These are phyloP conservation scores for Solanum hybrid DNA, from an alignment of 305 asterid species.

Conservation along the genomic window DNA sequence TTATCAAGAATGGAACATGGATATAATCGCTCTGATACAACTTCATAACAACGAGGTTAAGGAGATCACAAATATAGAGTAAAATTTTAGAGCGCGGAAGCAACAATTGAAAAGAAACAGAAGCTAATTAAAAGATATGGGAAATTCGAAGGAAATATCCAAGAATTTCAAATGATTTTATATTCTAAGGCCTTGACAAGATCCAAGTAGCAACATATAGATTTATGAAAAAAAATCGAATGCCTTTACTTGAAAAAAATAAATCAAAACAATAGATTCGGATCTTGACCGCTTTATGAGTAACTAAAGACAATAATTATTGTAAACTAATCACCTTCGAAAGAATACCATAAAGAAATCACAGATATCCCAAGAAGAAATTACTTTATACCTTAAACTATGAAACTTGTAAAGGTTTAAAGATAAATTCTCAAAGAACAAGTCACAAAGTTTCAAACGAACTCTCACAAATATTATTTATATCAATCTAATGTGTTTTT, in stretches of 20 bases:
- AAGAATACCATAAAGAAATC: too few species aligned
- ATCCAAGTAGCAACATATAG: background rate
- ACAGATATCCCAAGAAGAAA: too few species aligned
- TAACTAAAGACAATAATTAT: too few species aligned
- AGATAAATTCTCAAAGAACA: too few species aligned
- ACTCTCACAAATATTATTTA: too few species aligned
- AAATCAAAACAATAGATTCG: background rate
- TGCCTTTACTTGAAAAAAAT: background rate
- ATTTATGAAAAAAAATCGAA: background rate
- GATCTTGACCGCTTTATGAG: background rate
- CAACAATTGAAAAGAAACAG: background rate
- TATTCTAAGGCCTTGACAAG: background rate
- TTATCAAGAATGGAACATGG: background rate
- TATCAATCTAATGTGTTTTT: too few species aligned
- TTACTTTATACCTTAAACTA: too few species aligned
- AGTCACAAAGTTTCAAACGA: too few species aligned
- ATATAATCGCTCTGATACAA: background rate
- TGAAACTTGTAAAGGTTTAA: too few species aligned
- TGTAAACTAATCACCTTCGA: too few species aligned
- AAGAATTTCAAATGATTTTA: too few species aligned
- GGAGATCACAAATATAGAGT: background rate
- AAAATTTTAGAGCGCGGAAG: background rate
- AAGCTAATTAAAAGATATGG: background rate
- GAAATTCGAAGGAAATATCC: background rate
- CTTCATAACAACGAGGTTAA: background rate